Percentiles rank a stretch among this genome's conserved stretches.
Evolutionary conservation across 139 green algal genomes (phyloP).

Genomic region (Volvox africanus): DNA sequence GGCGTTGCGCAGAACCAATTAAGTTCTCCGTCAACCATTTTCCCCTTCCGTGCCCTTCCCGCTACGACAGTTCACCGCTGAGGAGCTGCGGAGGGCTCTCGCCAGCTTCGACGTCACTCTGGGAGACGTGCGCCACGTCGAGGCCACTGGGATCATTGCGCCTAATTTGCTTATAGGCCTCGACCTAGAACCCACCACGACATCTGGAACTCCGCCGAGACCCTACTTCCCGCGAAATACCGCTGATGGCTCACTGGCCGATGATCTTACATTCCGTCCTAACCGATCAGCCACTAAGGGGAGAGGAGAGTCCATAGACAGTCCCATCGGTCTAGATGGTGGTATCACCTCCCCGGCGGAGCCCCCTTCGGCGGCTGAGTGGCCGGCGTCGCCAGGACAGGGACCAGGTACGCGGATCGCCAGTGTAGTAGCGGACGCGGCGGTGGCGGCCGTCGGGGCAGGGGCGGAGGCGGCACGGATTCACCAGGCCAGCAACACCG

Average conservation of each 20-base stretch:
- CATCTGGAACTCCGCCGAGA: neutral
- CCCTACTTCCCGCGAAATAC: neutral
- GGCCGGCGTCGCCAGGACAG: neutral
- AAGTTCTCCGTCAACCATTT: too few species aligned
- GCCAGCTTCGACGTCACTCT: neutral
- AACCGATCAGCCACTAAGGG: neutral
- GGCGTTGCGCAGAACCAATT: too few species aligned
- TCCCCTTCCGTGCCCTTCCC: too few species aligned
- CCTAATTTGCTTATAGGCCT: neutral
- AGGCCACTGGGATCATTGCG: neutral
- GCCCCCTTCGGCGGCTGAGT: neutral
- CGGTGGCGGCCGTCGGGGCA: neutral
- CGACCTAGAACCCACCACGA: neutral
- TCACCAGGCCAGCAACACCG: neutral
- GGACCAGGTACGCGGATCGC: neutral
- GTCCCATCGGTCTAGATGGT: too few species aligned
- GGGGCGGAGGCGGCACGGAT: neutral
- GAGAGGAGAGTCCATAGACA: too few species aligned
- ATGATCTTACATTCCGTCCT: neutral
- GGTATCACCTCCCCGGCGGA: too few species aligned
- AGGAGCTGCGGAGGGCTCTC: slow-evolving; percentile 28
- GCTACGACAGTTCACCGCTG: neutral
- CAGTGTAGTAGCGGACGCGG: neutral
- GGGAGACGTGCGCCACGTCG: neutral
- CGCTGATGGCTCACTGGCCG: neutral